These are phyloP conservation scores for Spergularia bocconei DNA, from an alignment of 148 eudicot species.

Conservation along the genomic window DNA sequence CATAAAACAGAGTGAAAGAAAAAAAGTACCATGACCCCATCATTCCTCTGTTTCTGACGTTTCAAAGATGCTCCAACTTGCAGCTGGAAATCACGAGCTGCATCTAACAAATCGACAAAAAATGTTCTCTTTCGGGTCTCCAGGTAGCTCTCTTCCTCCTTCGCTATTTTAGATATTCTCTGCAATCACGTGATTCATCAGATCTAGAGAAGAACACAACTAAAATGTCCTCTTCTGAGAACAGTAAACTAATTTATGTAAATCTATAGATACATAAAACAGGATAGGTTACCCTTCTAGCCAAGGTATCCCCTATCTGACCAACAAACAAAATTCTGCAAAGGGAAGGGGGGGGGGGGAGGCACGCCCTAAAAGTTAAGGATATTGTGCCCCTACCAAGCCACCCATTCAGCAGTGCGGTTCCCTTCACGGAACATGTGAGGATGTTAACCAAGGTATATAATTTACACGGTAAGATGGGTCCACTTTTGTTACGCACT, in stretches of 20 bases:
- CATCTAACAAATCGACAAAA: slow-evolving; percentile 85
- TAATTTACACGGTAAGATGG: not conserved
- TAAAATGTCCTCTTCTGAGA: not conserved
- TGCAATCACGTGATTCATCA: slow-evolving; percentile 37
- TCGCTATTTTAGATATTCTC: slow-evolving; percentile 83
- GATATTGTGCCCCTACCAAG: too few relatives aligned
- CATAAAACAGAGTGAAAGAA: slow-evolving; percentile 15
- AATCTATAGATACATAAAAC: too few relatives aligned
- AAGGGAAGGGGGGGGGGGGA: too few relatives aligned
- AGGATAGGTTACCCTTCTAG: too few relatives aligned
- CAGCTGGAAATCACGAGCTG: slow-evolving; percentile 82
- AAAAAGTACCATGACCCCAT: slow-evolving; percentile 68
- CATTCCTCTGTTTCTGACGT: slow-evolving; percentile 93
- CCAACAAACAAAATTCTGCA: too few relatives aligned
- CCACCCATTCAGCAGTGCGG: too few relatives aligned
- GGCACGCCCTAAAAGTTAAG: too few relatives aligned
- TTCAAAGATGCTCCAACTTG: slow-evolving; percentile 75
- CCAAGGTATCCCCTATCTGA: too few relatives aligned
- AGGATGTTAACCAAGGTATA: not conserved
- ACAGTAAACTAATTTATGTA: not conserved
- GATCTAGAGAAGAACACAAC: slow-evolving; percentile 22
- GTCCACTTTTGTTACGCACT: not conserved
- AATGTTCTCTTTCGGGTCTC: slow-evolving; percentile 82
- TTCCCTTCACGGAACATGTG: too few relatives aligned
- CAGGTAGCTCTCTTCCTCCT: slow-evolving; percentile 76